Percentiles rank a stretch among this genome's conserved stretches.
These are phyloP conservation scores for Ruellia speciosa DNA, from an alignment of 305 asterid species.

Conservation along the genomic window DNA sequence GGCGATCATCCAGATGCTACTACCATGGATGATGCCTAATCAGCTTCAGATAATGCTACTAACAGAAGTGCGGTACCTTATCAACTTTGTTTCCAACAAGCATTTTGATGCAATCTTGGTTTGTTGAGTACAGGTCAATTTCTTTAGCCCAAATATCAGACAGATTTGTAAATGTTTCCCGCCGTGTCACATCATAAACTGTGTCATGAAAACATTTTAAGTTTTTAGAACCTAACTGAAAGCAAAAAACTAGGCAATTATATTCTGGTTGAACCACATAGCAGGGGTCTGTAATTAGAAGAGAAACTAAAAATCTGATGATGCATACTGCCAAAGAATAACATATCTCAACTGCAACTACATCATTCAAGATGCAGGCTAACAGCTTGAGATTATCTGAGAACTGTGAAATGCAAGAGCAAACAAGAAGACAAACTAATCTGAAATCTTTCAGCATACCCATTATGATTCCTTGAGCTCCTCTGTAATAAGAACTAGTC, in stretches of 20 bases:
- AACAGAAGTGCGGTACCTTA: slow-evolving; percentile 25
- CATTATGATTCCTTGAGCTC: slow-evolving; percentile 68
- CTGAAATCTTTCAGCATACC: slow-evolving; percentile 29
- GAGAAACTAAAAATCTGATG: too few species aligned
- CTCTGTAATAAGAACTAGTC: slow-evolving; percentile 64
- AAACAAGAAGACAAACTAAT: not conserved
- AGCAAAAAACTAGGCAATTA: slow-evolving; percentile 2
- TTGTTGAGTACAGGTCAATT: slow-evolving; percentile 87
- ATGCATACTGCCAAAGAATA: not conserved
- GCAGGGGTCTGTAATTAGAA: not conserved
- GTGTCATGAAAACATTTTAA: slow-evolving; percentile 19
- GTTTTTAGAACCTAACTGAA: not conserved
- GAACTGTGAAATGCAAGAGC: slow-evolving; percentile 8
- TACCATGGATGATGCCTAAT: not conserved
- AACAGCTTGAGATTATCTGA: not conserved
- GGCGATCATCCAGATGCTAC: not conserved
- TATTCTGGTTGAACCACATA: not conserved
- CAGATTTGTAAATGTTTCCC: slow-evolving; percentile 86
- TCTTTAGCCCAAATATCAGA: slow-evolving; percentile 94
- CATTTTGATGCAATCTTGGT: slow-evolving; percentile 82
- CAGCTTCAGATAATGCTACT: not conserved
- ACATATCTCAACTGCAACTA: not conserved
- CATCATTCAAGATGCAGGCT: not conserved
- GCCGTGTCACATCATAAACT: slow-evolving; percentile 89
- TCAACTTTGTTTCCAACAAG: slow-evolving; percentile 72